These are phyloP conservation scores for Hansenula sp. DNA, from an alignment of 1,139 yeast species.

Conservation along the genomic window DNA sequence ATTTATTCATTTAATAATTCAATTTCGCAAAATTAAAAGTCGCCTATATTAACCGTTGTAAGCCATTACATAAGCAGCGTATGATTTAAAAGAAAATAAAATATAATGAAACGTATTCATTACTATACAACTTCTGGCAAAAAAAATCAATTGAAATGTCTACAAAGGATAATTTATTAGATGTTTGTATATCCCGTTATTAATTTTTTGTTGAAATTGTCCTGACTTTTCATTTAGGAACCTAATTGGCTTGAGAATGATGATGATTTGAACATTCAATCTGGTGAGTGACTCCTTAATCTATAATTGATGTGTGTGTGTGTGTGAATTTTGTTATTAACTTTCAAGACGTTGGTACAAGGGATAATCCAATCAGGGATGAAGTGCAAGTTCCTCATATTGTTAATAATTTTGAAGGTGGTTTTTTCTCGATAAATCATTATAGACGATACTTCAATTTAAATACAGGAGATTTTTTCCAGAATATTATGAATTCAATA, in stretches of 20 bases:
- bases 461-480: conserved; percentile 25
- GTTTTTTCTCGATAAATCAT: conserved; percentile 22
- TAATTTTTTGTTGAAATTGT: background rate
- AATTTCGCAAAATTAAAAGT: too few species aligned
- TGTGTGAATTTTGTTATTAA: too few species aligned
- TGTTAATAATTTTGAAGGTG: conserved; percentile 22
- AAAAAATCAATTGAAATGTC: too few species aligned
- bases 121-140: too few species aligned
- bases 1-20: too few species aligned
- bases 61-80: too few species aligned
- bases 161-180: background rate
- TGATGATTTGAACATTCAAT: conserved; percentile 12
- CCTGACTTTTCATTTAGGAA: background rate
- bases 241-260: conserved; percentile 22
- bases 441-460: conserved; percentile 23
- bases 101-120: too few species aligned
- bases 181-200: too few species aligned
- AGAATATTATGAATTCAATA: conserved; percentile 18
- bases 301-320: too few species aligned
- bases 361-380: too few species aligned
- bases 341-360: conserved; percentile 24
- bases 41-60: too few species aligned
- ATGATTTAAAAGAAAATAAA: too few species aligned
- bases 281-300: conserved; percentile 10
- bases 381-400: conserved; percentile 8